phyloP scores from a whole-genome alignment of 2,329 filamentous ascomycete species.

The Keithomyces neogunnii region DNA sequence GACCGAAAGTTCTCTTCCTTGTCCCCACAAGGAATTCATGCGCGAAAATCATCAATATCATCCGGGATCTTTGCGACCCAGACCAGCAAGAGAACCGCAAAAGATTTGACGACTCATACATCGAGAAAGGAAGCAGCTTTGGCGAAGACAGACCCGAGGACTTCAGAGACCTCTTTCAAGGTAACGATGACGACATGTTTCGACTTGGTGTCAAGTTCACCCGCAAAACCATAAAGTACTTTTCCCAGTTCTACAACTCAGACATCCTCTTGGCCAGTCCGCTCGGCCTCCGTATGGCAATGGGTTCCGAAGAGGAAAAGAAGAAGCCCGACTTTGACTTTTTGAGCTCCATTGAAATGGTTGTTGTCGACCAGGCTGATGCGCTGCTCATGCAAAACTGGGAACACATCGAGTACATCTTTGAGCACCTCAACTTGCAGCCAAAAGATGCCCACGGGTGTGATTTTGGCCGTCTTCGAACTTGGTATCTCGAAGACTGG shows the following conservation, averaged over 20 bases:
- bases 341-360: constrained; percentile 84
- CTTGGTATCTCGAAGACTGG: constrained; percentile 88
- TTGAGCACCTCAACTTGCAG: constrained; percentile 83
- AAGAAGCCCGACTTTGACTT: constrained; percentile 74
- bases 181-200: constrained; percentile 97
- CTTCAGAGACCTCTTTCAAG: constrained; percentile 81
- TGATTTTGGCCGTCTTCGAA: constrained; percentile 83
- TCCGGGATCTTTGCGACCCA: constrained; percentile 66
- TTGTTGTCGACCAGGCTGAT: constrained; percentile 86
- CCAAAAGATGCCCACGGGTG: constrained; percentile 85
- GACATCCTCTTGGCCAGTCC: constrained; percentile 92
- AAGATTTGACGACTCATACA: constrained; percentile 79
- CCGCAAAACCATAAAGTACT: constrained; percentile 89
- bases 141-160: constrained; percentile 72
- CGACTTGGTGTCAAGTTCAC: constrained; percentile 94
- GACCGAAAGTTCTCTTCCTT: constrained; percentile 86
- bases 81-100: constrained; percentile 95
- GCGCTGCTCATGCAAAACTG: constrained; percentile 96
- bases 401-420: constrained; percentile 90
- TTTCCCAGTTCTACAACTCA: constrained; percentile 90
- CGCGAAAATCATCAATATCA: constrained; percentile 66
- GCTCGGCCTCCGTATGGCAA: constrained; percentile 80
- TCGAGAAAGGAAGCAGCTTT: constrained; percentile 55
- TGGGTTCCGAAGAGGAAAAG: constrained; percentile 64
- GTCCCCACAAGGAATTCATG: constrained; percentile 84